Percentiles rank a stretch among this genome's conserved stretches.
phyloP scores from a whole-genome alignment of 805 yeast species.

The Ogataea nitratoaversa region DNA sequence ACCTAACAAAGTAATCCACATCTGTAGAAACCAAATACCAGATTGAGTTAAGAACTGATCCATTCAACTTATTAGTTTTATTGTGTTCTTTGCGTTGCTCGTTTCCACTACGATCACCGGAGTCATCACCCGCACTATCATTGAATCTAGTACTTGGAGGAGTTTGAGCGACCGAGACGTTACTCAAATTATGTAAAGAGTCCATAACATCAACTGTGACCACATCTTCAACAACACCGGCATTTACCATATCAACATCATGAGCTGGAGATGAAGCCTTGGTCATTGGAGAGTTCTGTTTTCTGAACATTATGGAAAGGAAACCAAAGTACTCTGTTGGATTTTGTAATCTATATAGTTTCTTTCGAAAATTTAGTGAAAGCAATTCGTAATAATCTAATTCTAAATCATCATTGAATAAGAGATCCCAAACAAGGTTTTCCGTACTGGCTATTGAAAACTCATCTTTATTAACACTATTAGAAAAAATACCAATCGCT shows the following conservation, averaged over 20 bases:
- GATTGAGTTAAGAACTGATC: conserved; percentile 16
- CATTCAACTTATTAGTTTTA: conserved; percentile 6
- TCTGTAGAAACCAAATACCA: conserved; percentile 21
- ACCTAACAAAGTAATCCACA: conserved; percentile 15
- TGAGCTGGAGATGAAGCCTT: conserved; percentile 9
- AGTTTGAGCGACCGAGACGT: conserved; percentile 20
- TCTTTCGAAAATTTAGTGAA: conserved; percentile 12
- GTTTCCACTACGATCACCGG: conserved; percentile 7
- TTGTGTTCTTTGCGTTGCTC: conserved; percentile 2
- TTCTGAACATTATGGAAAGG: conserved; percentile 11
- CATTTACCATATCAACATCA: conserved; percentile 16
- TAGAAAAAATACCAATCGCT: conserved; percentile 30
- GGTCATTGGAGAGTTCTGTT: conserved; percentile 3
- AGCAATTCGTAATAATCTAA: conserved; percentile 18
- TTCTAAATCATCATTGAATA: conserved; percentile 17
- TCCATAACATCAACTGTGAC: conserved; percentile 24
- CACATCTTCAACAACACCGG: conserved; percentile 21
- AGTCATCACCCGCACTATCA: neutral
- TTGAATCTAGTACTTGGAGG: conserved; percentile 11
- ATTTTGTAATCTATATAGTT: conserved; percentile 10
- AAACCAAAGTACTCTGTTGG: conserved; percentile 17
- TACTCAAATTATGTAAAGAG: conserved; percentile 22
- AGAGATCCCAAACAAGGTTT: conserved; percentile 22
- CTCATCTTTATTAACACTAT: conserved; percentile 12
- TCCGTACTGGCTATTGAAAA: conserved; percentile 15